These are phyloP conservation scores for Ophiostoma pallidulum DNA, from an alignment of 2,329 filamentous ascomycete species.

Conservation along the genomic window DNA sequence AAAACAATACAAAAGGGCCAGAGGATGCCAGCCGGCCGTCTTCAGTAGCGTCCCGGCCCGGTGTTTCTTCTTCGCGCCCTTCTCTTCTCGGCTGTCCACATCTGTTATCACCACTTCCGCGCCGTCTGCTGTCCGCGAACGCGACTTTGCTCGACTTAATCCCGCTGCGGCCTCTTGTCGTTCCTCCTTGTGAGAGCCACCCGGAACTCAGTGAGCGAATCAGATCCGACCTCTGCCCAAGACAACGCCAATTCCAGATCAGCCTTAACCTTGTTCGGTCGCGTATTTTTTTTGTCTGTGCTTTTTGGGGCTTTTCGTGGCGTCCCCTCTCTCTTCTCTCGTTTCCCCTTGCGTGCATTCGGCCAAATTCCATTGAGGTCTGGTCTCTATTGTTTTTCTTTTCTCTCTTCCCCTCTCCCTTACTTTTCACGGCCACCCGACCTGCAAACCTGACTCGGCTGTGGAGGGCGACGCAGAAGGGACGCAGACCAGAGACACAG, in stretches of 20 bases:
- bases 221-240: conserved; percentile 2
- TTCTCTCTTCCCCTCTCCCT: background rate
- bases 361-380: background rate
- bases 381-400: background rate
- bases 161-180: background rate
- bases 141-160: too few relatives aligned
- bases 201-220: background rate
- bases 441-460: background rate
- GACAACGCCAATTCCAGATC: conserved; percentile 11
- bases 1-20: background rate
- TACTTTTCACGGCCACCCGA: background rate
- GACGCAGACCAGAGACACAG: background rate
- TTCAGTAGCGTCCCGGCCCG: conserved; percentile 6
- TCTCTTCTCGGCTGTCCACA: background rate
- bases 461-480: background rate
- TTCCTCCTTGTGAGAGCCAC: background rate
- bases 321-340: too few relatives aligned
- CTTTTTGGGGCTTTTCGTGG: too few relatives aligned
- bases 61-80: background rate
- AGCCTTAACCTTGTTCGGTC: conserved; percentile 8
- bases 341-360: conserved; percentile 1
- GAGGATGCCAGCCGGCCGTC: background rate
- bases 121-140: background rate
- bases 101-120: too few relatives aligned
- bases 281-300: conserved; percentile 7